Percentiles rank a stretch among this genome's conserved stretches.
Evolutionary conservation across 345 rosid genomes (phyloP).

Genomic region (Bruguiera sexangula): DNA sequence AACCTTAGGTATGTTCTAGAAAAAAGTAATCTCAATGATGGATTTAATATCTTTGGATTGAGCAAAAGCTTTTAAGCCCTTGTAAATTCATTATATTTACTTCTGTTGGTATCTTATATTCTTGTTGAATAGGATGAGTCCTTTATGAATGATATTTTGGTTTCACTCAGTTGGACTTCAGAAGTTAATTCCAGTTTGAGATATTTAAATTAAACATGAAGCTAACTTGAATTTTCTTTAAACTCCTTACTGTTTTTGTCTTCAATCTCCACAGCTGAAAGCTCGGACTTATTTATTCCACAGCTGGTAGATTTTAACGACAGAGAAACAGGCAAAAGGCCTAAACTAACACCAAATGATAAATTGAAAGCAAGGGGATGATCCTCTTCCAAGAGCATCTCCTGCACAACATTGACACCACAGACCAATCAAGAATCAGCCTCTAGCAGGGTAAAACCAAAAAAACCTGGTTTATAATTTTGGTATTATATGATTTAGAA

Average conservation of each 20-base stretch:
- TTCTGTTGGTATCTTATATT: no score
- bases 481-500: slow-evolving; percentile 6
- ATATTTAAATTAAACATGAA: background rate
- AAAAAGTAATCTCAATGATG: no score
- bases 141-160: no score
- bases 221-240: slow-evolving; percentile 1
- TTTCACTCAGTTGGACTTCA: background rate
- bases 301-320: slow-evolving; percentile 78
- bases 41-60: no score
- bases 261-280: slow-evolving; percentile 70
- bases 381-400: slow-evolving; percentile 68
- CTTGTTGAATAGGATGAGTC: no score
- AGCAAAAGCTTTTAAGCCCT: no score
- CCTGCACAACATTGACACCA: slow-evolving; percentile 48
- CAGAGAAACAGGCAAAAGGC: slow-evolving; percentile 72
- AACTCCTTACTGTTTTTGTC: slow-evolving; percentile 59
- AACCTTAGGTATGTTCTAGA: background rate
- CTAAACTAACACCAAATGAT: slow-evolving; percentile 77
- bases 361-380: slow-evolving; percentile 84
- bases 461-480: slow-evolving; percentile 10
- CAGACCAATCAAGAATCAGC: slow-evolving; percentile 24
- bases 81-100: no score
- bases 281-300: slow-evolving; percentile 73
- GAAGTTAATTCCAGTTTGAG: background rate
- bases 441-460: slow-evolving; percentile 15